Evolutionary conservation across 768 basidiomycete species (phyloP).

Genomic region (Candolleomyces eurysporus): DNA sequence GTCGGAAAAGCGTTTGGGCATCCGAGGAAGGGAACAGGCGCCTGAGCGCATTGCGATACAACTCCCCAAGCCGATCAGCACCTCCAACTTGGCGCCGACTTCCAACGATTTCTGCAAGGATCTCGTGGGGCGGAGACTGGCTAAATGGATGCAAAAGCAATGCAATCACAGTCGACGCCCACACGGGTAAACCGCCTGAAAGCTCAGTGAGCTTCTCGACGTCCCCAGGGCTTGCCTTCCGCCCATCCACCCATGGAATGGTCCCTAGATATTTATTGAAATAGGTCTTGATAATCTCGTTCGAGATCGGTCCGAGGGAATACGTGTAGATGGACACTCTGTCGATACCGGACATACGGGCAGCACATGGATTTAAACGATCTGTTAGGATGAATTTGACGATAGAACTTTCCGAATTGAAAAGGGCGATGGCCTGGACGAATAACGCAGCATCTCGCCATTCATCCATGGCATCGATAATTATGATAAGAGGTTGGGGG

Average conservation of each 20-base stretch:
- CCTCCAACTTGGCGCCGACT: neutral
- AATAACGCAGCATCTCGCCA: neutral
- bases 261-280: neutral
- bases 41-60: neutral
- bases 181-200: neutral
- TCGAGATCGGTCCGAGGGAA: neutral
- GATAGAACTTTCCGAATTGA: neutral
- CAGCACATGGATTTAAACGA: neutral
- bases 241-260: neutral
- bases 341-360: neutral
- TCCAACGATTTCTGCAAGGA: neutral
- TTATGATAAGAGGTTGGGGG: neutral
- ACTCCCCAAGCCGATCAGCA: neutral
- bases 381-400: conserved; percentile 8
- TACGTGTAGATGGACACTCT: neutral
- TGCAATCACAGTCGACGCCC: neutral
- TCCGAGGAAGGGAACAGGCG: neutral
- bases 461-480: conserved; percentile 12
- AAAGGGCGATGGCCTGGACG: neutral
- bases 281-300: neutral
- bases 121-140: neutral
- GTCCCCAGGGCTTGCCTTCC: neutral
- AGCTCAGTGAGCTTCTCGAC: neutral
- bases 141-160: neutral
- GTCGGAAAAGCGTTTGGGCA: neutral